Percentiles rank a stretch among this genome's conserved stretches.
phyloP scores from a whole-genome alignment of 208 protist genomes.

The Leishmania mexicana region DNA sequence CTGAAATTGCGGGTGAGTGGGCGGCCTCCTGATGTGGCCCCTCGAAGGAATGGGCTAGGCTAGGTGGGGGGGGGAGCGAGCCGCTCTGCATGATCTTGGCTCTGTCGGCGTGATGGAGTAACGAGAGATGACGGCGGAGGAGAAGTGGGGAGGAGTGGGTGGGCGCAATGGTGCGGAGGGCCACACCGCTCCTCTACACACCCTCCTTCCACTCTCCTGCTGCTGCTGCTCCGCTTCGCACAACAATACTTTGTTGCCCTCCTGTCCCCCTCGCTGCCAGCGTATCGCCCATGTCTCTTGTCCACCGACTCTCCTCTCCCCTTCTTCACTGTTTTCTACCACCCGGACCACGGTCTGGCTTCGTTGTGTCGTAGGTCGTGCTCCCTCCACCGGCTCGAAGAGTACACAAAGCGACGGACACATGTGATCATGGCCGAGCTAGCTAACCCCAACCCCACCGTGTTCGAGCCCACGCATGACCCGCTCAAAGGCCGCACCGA shows the following conservation, averaged over 20 bases:
- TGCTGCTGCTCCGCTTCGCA: neutral
- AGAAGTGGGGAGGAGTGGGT: neutral
- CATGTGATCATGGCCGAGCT: slow-evolving; percentile 34
- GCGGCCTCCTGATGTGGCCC: neutral
- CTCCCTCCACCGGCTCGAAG: neutral
- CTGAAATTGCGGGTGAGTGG: neutral
- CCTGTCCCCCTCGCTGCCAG: neutral
- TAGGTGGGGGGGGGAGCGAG: neutral
- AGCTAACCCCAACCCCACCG: slow-evolving; percentile 70
- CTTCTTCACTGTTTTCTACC: neutral
- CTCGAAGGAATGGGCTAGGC: neutral
- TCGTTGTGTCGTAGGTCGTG: neutral
- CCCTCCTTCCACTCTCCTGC: slow-evolving; percentile 3
- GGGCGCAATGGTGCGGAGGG: neutral
- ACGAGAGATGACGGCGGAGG: neutral
- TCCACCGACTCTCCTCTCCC: neutral
- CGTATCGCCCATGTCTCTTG: neutral
- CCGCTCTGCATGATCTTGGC: neutral
- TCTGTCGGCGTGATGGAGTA: neutral
- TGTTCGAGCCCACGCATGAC: slow-evolving; percentile 40
- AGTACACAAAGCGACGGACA: neutral
- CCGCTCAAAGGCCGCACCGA: slow-evolving; percentile 28
- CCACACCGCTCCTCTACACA: neutral
- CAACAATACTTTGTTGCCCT: neutral
- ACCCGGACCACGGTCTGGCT: neutral